These are phyloP conservation scores for Erysimum pusillum DNA, from an alignment of 441 rosid species.

Conservation along the genomic window DNA sequence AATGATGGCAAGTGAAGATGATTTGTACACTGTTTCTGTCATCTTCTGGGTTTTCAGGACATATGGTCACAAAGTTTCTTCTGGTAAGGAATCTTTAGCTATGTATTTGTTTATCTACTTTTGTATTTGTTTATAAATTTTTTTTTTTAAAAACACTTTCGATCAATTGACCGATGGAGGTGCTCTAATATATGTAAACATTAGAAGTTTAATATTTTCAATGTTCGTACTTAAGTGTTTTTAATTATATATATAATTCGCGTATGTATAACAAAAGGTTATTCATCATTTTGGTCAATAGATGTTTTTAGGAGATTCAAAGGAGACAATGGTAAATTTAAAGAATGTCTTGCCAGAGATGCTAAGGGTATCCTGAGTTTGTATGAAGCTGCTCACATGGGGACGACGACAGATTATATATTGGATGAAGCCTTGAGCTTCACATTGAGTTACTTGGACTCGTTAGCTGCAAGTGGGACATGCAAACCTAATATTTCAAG, in stretches of 20 bases:
- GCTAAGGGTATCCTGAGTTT: conserved; percentile 2
- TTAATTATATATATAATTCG: not conserved
- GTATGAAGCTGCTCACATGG: conserved; percentile 1
- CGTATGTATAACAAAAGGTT: not conserved
- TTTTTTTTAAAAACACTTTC: no score
- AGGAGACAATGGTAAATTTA: not conserved
- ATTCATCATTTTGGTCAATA: not conserved
- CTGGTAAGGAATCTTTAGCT: not conserved
- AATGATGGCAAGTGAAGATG: not conserved
- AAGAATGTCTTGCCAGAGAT: not conserved
- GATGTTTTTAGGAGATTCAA: not conserved
- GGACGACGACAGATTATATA: not conserved
- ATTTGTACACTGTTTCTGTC: conserved; percentile 3
- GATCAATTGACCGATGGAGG: no score
- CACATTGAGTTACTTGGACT: not conserved
- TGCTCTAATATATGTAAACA: no score
- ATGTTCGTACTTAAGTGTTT: not conserved
- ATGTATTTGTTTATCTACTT: no score
- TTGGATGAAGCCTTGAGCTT: conserved; percentile 13
- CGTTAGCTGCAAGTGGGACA: not conserved
- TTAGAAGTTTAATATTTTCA: no score
- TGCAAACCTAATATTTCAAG: not conserved
- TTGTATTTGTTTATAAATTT: no score
- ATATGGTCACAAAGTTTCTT: conserved; percentile 12
- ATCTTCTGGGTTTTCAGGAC: conserved; percentile 17